phyloP scores from a whole-genome alignment of 2,329 filamentous ascomycete genomes.

The Colletotrichum phormii region DNA sequence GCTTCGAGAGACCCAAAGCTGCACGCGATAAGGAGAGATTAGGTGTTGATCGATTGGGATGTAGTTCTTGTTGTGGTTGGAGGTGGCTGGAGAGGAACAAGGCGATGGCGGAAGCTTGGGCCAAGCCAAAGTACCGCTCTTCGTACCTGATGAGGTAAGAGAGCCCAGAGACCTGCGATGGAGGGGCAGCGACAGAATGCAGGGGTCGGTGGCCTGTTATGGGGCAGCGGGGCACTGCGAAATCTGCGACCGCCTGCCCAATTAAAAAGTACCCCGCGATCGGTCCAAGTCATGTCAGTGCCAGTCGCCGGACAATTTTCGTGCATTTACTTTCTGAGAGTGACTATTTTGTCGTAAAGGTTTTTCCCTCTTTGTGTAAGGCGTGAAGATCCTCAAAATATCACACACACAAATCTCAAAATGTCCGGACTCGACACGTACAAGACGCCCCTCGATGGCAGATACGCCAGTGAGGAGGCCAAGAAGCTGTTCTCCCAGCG shows the following conservation, averaged over 20 bases:
- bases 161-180: background rate
- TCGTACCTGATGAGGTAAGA: conserved; percentile 26
- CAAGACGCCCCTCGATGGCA: conserved; percentile 69
- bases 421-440: conserved; percentile 8
- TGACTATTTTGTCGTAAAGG: background rate
- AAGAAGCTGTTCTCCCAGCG: conserved; percentile 82
- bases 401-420: background rate
- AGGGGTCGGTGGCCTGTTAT: background rate
- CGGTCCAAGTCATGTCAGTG: conserved; percentile 22
- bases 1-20: conserved; percentile 6
- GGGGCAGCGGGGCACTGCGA: conserved; percentile 4
- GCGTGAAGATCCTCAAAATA: background rate
- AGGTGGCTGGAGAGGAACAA: conserved; percentile 32
- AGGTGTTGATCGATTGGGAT: conserved; percentile 7
- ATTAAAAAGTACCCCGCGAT: conserved; percentile 20
- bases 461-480: conserved; percentile 84
- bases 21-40: background rate
- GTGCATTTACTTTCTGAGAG: background rate
- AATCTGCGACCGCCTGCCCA: conserved; percentile 25
- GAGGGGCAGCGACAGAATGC: background rate
- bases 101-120: conserved; percentile 27
- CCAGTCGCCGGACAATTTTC: conserved; percentile 5
- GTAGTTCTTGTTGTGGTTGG: conserved; percentile 21
- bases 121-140: conserved; percentile 22
- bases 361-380: background rate